phyloP scores from a whole-genome alignment of 2,329 filamentous ascomycete genomes.

The Stemphylium lycopersici region DNA sequence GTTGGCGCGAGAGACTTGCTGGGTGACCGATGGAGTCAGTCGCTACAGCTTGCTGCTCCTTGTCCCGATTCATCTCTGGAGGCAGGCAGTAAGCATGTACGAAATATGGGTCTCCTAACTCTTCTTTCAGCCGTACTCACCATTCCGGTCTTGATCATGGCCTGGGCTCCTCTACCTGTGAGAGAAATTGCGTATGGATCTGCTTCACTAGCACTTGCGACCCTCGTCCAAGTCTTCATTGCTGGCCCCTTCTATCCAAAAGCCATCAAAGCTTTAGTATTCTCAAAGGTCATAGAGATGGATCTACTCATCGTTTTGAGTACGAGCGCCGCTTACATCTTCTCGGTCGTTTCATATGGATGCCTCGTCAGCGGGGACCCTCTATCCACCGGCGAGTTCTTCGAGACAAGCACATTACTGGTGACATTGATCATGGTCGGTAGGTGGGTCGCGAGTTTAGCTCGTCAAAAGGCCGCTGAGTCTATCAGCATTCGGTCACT shows the following conservation, averaged over 20 bases:
- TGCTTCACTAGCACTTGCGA: slow-evolving; percentile 67
- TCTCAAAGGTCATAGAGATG: slow-evolving; percentile 68
- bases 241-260: slow-evolving; percentile 71
- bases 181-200: slow-evolving; percentile 56
- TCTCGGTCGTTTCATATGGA: slow-evolving; percentile 54
- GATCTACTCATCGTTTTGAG: slow-evolving; percentile 54
- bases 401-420: slow-evolving; percentile 62
- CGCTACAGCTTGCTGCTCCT: slow-evolving; percentile 54
- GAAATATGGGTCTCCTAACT: slow-evolving; percentile 53
- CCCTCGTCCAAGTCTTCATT: slow-evolving; percentile 67
- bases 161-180: slow-evolving; percentile 68
- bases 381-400: slow-evolving; percentile 56
- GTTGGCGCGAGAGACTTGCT: slow-evolving; percentile 58
- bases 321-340: slow-evolving; percentile 8
- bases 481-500: slow-evolving; percentile 62
- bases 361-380: slow-evolving; percentile 46
- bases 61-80: slow-evolving; percentile 55
- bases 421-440: slow-evolving; percentile 62
- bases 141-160: slow-evolving; percentile 63
- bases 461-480: slow-evolving; percentile 57
- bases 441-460: slow-evolving; percentile 54
- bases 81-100: slow-evolving; percentile 62
- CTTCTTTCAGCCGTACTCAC: slow-evolving; percentile 47
- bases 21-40: slow-evolving; percentile 38
- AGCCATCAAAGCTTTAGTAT: slow-evolving; percentile 67